Evolutionary conservation across 2,329 filamentous ascomycete species (phyloP), one percentile per base, ranked within the genome.

Genomic region (Xylaria sp.): DNA sequence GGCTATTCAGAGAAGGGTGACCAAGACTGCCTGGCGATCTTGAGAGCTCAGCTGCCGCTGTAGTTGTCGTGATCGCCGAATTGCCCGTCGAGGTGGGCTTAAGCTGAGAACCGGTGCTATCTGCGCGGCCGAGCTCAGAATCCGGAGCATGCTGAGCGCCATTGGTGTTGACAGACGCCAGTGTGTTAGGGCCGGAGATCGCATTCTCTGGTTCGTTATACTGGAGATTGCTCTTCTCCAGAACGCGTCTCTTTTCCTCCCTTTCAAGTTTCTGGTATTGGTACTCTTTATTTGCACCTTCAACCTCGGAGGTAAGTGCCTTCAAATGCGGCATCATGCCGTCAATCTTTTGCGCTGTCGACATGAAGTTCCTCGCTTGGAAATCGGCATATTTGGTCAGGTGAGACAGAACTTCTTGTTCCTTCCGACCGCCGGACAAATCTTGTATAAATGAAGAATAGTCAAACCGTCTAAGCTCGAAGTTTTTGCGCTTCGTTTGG

Each of bases 371-470:
- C 75, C 89, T 91, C 18, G 96, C 93, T 77, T 99, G 96, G 3
- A 91, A 89, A 78, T 97, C 94, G 10, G 97, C 97, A 78, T 94
- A 99, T 77, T 91, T 95, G 1, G 96, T 99, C 36, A 99, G 85
- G 77, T 97, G 93, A 0, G 95, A 98, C 34, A 99, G 81, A 4
- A 99, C 93, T 78, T 99, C 96, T 77, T 98, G 96, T 76, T 99
- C 96, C 79, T 98, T 99, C 70, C 96, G 91, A n/a, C 96, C 96
- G 34, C 96, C 96, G 71, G 98, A 96, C n/a, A 99, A 85, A 82
- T 99, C 96, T 76, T 98, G 95, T 93, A 99, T 97, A 77, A 98
- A 99, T 15, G 93, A 97, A 3, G 95, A 98, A 79, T 99, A 99
- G 80, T 99, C 97, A 76, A 99, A 99, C 10, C 97, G 91, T 82